Percentiles rank a stretch among this genome's conserved stretches.
Conservation (phyloP, 257 asterid species). For the Petunia axillaris region DNA sequence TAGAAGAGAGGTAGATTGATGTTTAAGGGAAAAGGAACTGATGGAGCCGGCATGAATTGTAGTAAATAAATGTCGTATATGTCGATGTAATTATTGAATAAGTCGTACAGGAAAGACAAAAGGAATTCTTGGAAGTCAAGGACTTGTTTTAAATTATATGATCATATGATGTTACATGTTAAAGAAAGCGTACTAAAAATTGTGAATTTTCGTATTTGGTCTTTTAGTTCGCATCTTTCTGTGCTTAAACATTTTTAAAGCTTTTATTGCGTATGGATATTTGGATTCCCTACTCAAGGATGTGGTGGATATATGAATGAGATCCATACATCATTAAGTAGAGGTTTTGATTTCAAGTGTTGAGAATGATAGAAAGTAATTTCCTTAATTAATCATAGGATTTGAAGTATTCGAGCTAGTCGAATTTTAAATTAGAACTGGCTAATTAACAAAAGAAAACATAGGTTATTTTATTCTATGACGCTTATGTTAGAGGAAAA, state of each 20-base stretch:
- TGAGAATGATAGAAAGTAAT: no score
- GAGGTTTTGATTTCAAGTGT: no score
- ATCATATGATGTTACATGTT: neutral
- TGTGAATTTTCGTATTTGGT: neutral
- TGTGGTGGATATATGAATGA: no score
- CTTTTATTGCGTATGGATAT: no score
- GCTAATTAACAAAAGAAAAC: no score
- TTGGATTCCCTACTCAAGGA: no score
- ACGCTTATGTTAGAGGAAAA: neutral
- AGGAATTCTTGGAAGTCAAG: conserved; percentile 23
- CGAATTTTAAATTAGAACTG: no score
- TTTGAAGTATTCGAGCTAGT: no score
- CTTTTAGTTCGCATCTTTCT: neutral
- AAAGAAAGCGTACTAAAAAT: neutral
- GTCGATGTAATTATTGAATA: conserved; percentile 15
- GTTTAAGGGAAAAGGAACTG: neutral
- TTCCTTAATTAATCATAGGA: no score
- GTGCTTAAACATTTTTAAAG: neutral
- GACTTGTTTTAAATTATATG: neutral
- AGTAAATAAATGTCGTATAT: conserved; percentile 15
- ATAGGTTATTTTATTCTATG: no score
- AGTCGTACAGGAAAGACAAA: conserved; percentile 12
- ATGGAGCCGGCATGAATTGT: conserved; percentile 1
- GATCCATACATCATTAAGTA: no score
- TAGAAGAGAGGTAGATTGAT: neutral